Conservation (phyloP, 352 stramenopile genomes). For the Plasmopara viticola region DNA sequence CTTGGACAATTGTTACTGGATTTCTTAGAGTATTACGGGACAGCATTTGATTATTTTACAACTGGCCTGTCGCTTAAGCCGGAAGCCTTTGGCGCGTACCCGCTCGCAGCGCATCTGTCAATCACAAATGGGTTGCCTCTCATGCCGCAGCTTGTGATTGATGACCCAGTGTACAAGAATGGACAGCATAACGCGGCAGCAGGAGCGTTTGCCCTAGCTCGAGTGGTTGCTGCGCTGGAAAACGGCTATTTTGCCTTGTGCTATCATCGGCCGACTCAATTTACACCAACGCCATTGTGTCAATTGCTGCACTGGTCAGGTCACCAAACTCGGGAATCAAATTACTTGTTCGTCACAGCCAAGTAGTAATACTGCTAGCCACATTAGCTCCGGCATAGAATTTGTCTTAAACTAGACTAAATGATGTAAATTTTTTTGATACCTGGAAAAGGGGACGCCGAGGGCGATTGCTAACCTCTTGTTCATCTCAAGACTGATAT, state of each 20-base stretch:
- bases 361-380: conserved; percentile 5
- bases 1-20: conserved; percentile 72
- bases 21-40: conserved; percentile 88
- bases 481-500: no score
- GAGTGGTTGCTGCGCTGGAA: conserved; percentile 73
- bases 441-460: no score
- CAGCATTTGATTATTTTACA: conserved; percentile 67
- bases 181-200: conserved; percentile 76
- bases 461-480: no score
- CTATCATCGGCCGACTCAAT: conserved; percentile 69
- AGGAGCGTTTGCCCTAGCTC: conserved; percentile 68
- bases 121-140: conserved; percentile 34
- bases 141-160: conserved; percentile 79
- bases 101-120: conserved; percentile 40
- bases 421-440: no score
- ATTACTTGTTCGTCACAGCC: conserved; percentile 4
- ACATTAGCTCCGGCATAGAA: not conserved
- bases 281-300: conserved; percentile 70
- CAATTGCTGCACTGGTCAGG: conserved; percentile 78
- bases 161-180: conserved; percentile 72
- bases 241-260: conserved; percentile 73
- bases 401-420: no score
- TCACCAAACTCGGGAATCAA: conserved; percentile 24
- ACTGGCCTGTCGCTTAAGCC: conserved; percentile 79
- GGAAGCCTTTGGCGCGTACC: conserved; percentile 76